Evolutionary conservation across 805 yeast genomes (phyloP).

Genomic region (Candida methanosorbosa): DNA sequence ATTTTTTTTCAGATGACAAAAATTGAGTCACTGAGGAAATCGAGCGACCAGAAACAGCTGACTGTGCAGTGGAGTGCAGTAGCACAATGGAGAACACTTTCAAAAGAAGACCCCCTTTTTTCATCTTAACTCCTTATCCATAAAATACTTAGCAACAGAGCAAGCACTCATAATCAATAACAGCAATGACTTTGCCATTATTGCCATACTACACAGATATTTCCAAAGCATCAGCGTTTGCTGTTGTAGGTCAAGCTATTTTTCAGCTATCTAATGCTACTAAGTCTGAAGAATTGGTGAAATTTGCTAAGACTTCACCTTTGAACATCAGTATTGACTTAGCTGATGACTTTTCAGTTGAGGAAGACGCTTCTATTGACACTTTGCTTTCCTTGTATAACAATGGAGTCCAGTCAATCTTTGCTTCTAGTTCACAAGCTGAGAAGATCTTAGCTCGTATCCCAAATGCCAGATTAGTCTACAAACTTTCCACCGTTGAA

Average conservation of each 20-base stretch:
- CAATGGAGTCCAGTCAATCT: slow-evolving; percentile 20
- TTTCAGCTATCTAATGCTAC: slow-evolving; percentile 10
- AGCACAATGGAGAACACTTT: too few relatives aligned
- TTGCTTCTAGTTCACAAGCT: slow-evolving; percentile 14
- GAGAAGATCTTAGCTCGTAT: slow-evolving; percentile 14
- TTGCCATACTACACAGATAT: slow-evolving; percentile 18
- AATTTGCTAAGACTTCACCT: slow-evolving; percentile 7
- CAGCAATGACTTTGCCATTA: slow-evolving; percentile 28
- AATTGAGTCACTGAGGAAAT: too few relatives aligned
- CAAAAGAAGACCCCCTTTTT: too few relatives aligned
- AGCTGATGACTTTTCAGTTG: too few relatives aligned
- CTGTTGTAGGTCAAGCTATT: slow-evolving; percentile 22
- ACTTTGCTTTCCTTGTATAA: slow-evolving; percentile 17
- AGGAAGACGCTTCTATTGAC: slow-evolving; percentile 13
- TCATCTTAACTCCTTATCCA: too few relatives aligned
- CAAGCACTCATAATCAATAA: too few relatives aligned
- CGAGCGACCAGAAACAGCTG: too few relatives aligned
- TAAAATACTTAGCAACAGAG: too few relatives aligned
- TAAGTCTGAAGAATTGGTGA: slow-evolving; percentile 8
- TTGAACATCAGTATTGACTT: slow-evolving; percentile 11
- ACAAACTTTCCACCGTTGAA: slow-evolving; percentile 11
- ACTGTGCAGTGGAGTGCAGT: too few relatives aligned
- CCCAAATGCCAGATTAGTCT: slow-evolving; percentile 25
- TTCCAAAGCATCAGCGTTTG: slow-evolving; percentile 4
- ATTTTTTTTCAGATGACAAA: too few relatives aligned